phyloP scores from a whole-genome alignment of 345 rosid species.

The Microthlaspi erraticum region DNA sequence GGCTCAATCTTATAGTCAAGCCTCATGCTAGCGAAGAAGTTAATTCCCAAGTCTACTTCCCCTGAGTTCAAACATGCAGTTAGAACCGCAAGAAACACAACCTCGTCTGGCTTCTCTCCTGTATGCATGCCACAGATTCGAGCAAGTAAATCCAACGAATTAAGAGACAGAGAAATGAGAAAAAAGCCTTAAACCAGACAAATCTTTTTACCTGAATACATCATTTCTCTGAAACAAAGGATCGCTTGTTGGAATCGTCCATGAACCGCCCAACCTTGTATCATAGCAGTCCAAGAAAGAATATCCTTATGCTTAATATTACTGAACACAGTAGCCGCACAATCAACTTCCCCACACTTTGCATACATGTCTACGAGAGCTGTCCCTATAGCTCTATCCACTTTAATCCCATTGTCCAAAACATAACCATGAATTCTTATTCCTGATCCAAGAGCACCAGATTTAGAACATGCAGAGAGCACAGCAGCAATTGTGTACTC shows the following conservation, averaged over 20 bases:
- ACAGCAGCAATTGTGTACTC: conserved; percentile 55
- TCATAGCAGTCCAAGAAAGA: conserved; percentile 69
- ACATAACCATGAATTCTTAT: conserved; percentile 53
- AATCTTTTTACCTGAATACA: conserved; percentile 53
- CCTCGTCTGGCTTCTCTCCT: conserved; percentile 68
- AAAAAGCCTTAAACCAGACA: neutral
- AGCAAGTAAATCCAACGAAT: neutral
- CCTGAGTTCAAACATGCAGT: conserved; percentile 62
- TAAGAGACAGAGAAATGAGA: conserved; percentile 14
- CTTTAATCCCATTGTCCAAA: conserved; percentile 43
- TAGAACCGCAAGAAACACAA: conserved; percentile 61
- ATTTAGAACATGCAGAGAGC: conserved; percentile 67
- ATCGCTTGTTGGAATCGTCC: conserved; percentile 56
- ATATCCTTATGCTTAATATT: conserved; percentile 56
- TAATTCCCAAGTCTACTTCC: conserved; percentile 60
- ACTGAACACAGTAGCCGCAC: conserved; percentile 56
- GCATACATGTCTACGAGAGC: conserved; percentile 69
- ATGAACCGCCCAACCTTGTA: conserved; percentile 72
- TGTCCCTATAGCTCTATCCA: conserved; percentile 54
- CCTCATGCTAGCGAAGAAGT: conserved; percentile 67
- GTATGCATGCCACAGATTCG: conserved; percentile 31
- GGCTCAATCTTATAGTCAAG: conserved; percentile 69
- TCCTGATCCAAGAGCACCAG: conserved; percentile 68
- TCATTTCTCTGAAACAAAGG: conserved; percentile 64
- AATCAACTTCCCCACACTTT: conserved; percentile 64